phyloP scores from a whole-genome alignment of 768 basidiomycete species.

The Lepiota venenata region DNA sequence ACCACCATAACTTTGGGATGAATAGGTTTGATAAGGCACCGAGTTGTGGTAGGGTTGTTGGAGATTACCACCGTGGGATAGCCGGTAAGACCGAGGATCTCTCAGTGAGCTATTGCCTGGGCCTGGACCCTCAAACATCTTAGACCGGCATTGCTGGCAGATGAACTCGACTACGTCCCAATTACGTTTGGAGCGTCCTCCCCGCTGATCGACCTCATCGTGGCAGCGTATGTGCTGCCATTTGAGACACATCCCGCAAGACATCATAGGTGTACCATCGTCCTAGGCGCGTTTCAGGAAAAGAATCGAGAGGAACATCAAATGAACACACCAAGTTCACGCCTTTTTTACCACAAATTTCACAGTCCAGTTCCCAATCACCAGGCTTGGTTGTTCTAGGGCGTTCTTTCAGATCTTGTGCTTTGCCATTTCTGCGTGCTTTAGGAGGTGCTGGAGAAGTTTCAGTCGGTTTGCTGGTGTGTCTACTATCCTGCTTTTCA shows the following conservation, averaged over 20 bases:
- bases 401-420: neutral
- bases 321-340: conserved; percentile 60
- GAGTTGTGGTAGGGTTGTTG: neutral
- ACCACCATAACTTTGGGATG: neutral
- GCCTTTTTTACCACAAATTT: conserved; percentile 73
- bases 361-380: conserved; percentile 87
- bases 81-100: neutral
- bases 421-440: neutral
- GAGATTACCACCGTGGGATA: neutral
- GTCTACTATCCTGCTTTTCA: neutral
- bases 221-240: conserved; percentile 94
- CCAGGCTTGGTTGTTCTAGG: conserved; percentile 48
- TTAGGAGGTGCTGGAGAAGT: neutral
- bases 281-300: conserved; percentile 45
- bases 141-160: conserved; percentile 54
- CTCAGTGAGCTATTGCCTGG: neutral
- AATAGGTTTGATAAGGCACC: conserved; percentile 4
- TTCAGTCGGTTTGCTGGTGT: neutral
- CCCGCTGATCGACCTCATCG: conserved; percentile 61
- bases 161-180: conserved; percentile 88
- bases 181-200: conserved; percentile 66
- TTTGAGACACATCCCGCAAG: conserved; percentile 74
- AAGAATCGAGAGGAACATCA: neutral
- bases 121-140: conserved; percentile 9
- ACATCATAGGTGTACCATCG: conserved; percentile 75